A percentile compares a stretch with the other conserved stretches of the same genome.
phyloP scores from a whole-genome alignment of 108 stramenopile species.

The Cyclotella sp. region DNA sequence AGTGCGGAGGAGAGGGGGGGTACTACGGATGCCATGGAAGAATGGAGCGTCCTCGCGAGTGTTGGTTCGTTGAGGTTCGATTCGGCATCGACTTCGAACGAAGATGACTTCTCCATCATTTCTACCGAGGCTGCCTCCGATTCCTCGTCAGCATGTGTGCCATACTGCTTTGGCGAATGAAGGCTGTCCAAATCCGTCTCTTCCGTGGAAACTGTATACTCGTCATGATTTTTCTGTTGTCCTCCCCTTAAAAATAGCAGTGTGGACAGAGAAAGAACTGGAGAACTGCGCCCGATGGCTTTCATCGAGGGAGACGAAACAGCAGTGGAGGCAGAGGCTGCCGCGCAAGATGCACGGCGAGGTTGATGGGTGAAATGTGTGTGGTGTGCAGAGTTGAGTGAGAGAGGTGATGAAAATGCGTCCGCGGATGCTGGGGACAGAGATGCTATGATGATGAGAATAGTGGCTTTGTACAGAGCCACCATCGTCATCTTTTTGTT shows the following conservation, averaged over 20 bases:
- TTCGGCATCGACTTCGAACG: conserved; percentile 17
- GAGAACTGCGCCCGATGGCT: not conserved
- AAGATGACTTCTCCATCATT: conserved; percentile 12
- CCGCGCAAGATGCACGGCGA: not conserved
- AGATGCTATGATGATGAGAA: conserved; percentile 28
- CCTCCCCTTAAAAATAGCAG: conserved; percentile 27
- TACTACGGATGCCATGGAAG: conserved; percentile 1
- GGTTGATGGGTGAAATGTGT: conserved; percentile 13
- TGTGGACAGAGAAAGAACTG: not conserved
- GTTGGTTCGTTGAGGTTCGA: not conserved
- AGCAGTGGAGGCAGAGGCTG: not conserved
- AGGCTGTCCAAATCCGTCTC: conserved; percentile 33
- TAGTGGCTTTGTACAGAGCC: conserved; percentile 5
- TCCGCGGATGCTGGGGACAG: conserved; percentile 32
- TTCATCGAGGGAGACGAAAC: not conserved
- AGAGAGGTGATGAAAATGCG: conserved; percentile 23
- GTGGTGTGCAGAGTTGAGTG: not conserved
- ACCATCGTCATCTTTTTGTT: not conserved
- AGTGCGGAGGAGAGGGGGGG: conserved; percentile 35
- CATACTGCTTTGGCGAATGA: conserved; percentile 18
- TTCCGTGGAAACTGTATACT: conserved; percentile 18
- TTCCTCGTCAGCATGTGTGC: conserved; percentile 26
- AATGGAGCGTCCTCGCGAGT: not conserved
- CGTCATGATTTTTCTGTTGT: conserved; percentile 12
- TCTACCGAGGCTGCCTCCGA: conserved; percentile 29